Evolutionary conservation across 2,329 filamentous ascomycete species (phyloP).

Genomic region (Helicocarpus griseus): DNA sequence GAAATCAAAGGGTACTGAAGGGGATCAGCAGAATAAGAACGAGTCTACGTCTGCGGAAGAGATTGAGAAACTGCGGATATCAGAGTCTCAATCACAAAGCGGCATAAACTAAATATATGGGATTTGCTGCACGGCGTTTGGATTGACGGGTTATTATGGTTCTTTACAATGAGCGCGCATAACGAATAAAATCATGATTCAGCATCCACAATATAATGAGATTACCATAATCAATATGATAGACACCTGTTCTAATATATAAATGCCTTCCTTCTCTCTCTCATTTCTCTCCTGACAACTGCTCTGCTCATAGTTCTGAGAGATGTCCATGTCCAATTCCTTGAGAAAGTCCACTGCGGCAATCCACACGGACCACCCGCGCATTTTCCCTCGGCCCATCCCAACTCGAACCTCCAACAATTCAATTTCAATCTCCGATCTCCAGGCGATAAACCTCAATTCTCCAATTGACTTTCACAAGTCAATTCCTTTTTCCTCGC

Average conservation of each 20-base stretch:
- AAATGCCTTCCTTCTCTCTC: neutral
- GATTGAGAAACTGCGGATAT: constrained; percentile 7
- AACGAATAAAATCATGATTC: neutral
- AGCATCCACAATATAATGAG: neutral
- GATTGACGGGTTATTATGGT: neutral
- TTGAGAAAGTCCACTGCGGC: neutral
- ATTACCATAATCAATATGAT: neutral
- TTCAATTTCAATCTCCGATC: too few relatives aligned
- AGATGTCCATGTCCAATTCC: too few relatives aligned
- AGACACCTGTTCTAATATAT: neutral
- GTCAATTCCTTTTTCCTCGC: neutral
- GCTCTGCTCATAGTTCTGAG: neutral
- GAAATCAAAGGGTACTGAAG: neutral
- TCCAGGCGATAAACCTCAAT: too few relatives aligned
- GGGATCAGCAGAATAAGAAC: neutral
- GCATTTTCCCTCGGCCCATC: neutral
- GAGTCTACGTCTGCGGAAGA: neutral
- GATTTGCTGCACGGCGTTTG: neutral
- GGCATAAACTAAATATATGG: neutral
- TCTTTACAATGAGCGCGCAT: neutral
- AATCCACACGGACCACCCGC: neutral
- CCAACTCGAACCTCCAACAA: too few relatives aligned
- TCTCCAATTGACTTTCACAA: neutral
- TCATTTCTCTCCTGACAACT: neutral
- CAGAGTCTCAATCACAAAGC: constrained; percentile 1